Conservation (phyloP, 768 basidiomycete species). For the Lactarius evosmus region DNA sequence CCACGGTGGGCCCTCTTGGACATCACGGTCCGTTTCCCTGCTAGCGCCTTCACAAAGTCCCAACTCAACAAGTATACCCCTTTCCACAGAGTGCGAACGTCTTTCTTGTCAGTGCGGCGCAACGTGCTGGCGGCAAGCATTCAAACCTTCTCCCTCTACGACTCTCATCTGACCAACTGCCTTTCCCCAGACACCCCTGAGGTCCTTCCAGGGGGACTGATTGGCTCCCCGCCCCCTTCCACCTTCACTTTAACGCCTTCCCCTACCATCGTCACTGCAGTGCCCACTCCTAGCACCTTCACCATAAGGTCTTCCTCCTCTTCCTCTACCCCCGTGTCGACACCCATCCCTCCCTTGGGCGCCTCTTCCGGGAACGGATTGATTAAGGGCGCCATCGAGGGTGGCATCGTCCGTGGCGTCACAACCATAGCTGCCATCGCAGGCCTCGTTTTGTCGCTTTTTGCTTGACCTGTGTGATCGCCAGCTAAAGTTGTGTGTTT, state of each 20-base stretch:
- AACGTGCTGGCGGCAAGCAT: not conserved
- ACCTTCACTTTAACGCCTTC: not conserved
- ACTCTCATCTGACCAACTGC: not conserved
- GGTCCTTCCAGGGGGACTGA: not conserved
- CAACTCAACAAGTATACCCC: not conserved
- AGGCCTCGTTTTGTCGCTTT: not conserved
- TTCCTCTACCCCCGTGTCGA: too few relatives aligned
- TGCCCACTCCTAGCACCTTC: too few relatives aligned
- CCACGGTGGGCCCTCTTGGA: constrained; percentile 16
- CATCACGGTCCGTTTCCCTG: constrained; percentile 4
- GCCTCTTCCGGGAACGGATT: not conserved
- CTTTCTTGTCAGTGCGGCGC: not conserved
- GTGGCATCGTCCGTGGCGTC: constrained; percentile 4
- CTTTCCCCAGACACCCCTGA: constrained; percentile 2
- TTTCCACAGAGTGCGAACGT: not conserved
- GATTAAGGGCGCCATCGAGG: not conserved
- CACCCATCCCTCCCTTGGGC: too few relatives aligned
- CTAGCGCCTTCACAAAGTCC: too few relatives aligned
- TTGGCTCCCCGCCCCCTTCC: not conserved
- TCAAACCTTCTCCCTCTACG: not conserved
- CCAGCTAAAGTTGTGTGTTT: too few relatives aligned
- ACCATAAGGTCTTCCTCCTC: too few relatives aligned
- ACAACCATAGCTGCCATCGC: not conserved
- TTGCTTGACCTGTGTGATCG: not conserved
- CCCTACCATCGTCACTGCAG: not conserved